Evolutionary conservation across 768 basidiomycete species (phyloP).

Genomic region (Boletus patriciae): DNA sequence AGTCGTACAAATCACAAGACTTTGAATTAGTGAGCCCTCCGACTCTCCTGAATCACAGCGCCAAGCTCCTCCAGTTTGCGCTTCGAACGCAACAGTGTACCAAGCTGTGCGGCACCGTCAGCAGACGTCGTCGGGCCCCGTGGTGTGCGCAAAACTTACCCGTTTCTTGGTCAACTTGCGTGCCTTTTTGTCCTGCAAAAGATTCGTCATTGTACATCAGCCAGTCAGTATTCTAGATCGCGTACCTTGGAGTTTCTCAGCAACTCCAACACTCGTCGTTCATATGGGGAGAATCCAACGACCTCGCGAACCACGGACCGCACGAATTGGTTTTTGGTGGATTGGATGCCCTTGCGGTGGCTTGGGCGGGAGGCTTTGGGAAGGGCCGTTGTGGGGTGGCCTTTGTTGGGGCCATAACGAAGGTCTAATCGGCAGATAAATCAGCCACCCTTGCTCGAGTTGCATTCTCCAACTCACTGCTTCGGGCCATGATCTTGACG

Average conservation of each 20-base stretch:
- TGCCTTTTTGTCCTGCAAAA: constrained; percentile 91
- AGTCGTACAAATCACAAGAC: too few relatives aligned
- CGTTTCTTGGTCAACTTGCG: constrained; percentile 99
- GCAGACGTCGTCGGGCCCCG: background rate
- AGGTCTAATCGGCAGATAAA: constrained; percentile 54
- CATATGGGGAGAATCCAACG: constrained; percentile 95
- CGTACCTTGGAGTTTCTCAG: constrained; percentile 94
- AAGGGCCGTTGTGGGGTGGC: constrained; percentile 86
- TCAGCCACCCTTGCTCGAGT: background rate
- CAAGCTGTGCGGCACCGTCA: constrained; percentile 58
- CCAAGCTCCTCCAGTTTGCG: constrained; percentile 97
- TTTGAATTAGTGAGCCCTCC: constrained; percentile 58
- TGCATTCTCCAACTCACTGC: constrained; percentile 52
- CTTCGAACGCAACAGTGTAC: constrained; percentile 97
- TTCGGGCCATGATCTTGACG: constrained; percentile 68
- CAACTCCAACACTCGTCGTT: constrained; percentile 97
- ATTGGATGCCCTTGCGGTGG: constrained; percentile 90
- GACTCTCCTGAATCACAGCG: constrained; percentile 89
- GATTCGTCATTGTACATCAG: background rate
- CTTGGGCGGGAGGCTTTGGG: constrained; percentile 73
- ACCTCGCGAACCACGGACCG: constrained; percentile 94
- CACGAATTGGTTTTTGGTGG: constrained; percentile 91
- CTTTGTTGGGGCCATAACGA: constrained; percentile 82
- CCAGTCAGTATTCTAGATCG: background rate
- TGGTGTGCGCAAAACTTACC: constrained; percentile 51